A percentile compares a stretch with the other conserved stretches of the same genome.
Conservation (phyloP, 805 yeast species). For the Candida vaughaniae region DNA sequence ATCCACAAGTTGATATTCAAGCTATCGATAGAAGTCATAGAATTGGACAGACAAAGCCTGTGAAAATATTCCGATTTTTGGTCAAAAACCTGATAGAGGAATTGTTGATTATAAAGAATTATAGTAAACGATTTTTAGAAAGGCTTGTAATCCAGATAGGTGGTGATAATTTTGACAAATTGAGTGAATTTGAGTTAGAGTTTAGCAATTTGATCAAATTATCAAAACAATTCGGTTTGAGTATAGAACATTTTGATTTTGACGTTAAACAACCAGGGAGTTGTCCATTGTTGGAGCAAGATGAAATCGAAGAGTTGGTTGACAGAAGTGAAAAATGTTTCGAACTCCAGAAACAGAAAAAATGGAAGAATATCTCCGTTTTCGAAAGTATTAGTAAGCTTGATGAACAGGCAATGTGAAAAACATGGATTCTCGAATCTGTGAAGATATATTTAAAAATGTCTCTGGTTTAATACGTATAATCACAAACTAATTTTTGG, state of each 20-base stretch:
- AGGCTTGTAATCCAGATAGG: constrained; percentile 31
- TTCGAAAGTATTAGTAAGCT: constrained; percentile 39
- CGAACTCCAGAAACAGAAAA: constrained; percentile 12
- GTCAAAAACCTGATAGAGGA: constrained; percentile 82
- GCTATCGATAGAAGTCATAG: constrained; percentile 96
- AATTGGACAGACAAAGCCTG: constrained; percentile 87
- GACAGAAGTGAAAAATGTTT: constrained; percentile 35
- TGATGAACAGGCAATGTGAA: constrained; percentile 20
- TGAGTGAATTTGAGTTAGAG: constrained; percentile 20
- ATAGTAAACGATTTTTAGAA: constrained; percentile 61
- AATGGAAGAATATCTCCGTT: constrained; percentile 29
- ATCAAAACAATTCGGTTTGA: constrained; percentile 17
- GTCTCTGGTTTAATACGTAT: no score
- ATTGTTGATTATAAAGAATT: constrained; percentile 72
- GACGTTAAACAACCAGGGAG: constrained; percentile 7
- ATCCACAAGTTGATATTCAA: constrained; percentile 94
- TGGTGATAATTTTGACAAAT: constrained; percentile 30
- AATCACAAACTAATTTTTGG: no score
- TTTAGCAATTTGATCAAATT: constrained; percentile 21
- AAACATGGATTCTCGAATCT: no score
- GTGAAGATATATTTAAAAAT: no score
- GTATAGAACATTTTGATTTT: constrained; percentile 13
- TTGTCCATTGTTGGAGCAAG: constrained; percentile 8
- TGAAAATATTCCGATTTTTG: constrained; percentile 74
- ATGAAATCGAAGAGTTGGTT: constrained; percentile 43